Evolutionary conservation across 441 rosid genomes (phyloP), one percentile per base, ranked within the genome.

Genomic region (Dalechampia spathulata): DNA sequence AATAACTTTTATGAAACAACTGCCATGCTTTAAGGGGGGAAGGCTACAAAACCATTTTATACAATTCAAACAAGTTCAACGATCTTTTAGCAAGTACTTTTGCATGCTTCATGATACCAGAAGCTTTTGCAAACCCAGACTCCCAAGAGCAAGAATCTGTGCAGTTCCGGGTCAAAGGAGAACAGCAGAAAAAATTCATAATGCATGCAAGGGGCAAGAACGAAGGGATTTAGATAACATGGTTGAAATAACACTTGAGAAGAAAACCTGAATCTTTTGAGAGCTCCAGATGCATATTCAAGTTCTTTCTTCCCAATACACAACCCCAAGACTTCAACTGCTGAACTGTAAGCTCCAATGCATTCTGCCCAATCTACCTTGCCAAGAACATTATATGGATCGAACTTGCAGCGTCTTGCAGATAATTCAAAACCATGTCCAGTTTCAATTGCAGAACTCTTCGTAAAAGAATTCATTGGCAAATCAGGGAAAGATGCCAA

Each of bases 221-320:
- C n/a, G 11, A 21, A 23, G 16, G 15, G 52, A 0, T 22, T 39
- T 19, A 14, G 32, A 8, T 38, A 26, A 45, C 27, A 16, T 19
- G 19, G 23, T 52, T 44, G 4, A n/a, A n/a, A n/a, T n/a, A 17
- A 47, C 45, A 50, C 56, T 55, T 34, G 20, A 47, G 36, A 19
- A 12, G 42, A 43, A 5, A 23, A 85, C 86, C 86, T 85, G 62
- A 78, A 85, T 70, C 77, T 73, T 66, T 80, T 78, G 52, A 85
- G 80, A 66, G 92, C 88, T 55, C 65, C 75, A 17, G 83, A 73
- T 38, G 83, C 88, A 61, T 78, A 82, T 55, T 77, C 74, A 49
- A 85, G 78, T 69, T 85, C 84, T 67, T 75, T 80, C 77, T 75
- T 78, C 63, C 83, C 84, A 60, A 78, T 83, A 47, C 84, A 78